phyloP scores from a whole-genome alignment of 2,329 filamentous ascomycete genomes.

The Cladosporium cucumerinum region DNA sequence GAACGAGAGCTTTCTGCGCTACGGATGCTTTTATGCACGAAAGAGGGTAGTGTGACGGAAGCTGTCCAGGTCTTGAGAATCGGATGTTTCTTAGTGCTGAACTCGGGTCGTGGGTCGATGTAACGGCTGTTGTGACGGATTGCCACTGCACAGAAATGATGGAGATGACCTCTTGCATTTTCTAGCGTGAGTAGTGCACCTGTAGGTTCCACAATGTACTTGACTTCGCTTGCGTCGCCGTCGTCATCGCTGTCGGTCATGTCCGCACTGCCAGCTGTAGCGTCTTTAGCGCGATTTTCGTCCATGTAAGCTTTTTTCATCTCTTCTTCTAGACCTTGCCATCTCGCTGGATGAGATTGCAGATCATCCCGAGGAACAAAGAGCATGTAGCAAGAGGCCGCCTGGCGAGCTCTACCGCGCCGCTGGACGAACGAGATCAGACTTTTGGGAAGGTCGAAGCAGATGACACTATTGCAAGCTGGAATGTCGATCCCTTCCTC shows the following conservation, averaged over 20 bases:
- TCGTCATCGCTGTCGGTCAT: constrained; percentile 48
- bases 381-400: constrained; percentile 54
- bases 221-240: constrained; percentile 36
- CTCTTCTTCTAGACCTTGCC: constrained; percentile 65
- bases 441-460: constrained; percentile 60
- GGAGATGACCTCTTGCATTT: constrained; percentile 70
- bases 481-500: constrained; percentile 62
- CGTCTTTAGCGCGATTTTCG: constrained; percentile 46
- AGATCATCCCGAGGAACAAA: constrained; percentile 44
- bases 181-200: constrained; percentile 68
- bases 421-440: constrained; percentile 65
- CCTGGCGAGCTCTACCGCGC: constrained; percentile 59
- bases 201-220: constrained; percentile 44
- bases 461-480: constrained; percentile 63
- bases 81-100: constrained; percentile 42
- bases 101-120: constrained; percentile 65
- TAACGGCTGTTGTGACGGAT: constrained; percentile 57
- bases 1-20: constrained; percentile 46
- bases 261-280: constrained; percentile 42
- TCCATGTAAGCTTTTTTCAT: constrained; percentile 67
- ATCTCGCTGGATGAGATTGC: constrained; percentile 46
- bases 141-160: constrained; percentile 69
- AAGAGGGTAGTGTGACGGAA: constrained; percentile 67
- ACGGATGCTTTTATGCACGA: constrained; percentile 62
- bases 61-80: constrained; percentile 46